Evolutionary conservation across 805 yeast genomes (phyloP).

Genomic region (Cyberlindnera mississippiensis): DNA sequence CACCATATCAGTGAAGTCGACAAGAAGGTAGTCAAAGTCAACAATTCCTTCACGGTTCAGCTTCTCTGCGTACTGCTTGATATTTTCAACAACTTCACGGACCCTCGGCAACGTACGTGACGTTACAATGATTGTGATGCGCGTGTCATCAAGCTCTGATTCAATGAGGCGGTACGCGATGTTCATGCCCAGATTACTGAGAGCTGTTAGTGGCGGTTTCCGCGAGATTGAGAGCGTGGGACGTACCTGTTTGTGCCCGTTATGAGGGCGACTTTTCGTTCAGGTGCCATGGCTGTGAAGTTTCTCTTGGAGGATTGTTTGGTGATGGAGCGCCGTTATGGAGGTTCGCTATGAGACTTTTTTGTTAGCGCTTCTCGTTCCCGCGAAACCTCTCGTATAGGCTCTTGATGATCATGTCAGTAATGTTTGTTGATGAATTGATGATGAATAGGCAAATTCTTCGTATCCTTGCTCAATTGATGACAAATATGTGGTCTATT

Average conservation of each 20-base stretch:
- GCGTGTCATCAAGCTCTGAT: conserved; percentile 45
- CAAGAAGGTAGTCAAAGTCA: conserved; percentile 82
- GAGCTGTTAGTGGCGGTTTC: neutral
- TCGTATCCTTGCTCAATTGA: too few species aligned
- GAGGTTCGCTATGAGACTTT: too few species aligned
- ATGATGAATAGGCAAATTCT: too few species aligned
- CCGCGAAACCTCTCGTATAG: too few species aligned
- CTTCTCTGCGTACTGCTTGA: conserved; percentile 43
- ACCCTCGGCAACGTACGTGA: conserved; percentile 86
- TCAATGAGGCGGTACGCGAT: conserved; percentile 78
- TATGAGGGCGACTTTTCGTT: conserved; percentile 39
- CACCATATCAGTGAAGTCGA: conserved; percentile 90
- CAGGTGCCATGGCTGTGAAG: conserved; percentile 8
- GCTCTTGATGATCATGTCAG: too few species aligned
- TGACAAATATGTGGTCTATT: too few species aligned
- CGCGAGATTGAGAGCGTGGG: too few species aligned
- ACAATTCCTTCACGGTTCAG: conserved; percentile 49
- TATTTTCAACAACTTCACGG: conserved; percentile 61
- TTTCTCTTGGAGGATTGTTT: neutral
- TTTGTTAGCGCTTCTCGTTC: too few species aligned
- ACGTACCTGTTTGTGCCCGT: conserved; percentile 37
- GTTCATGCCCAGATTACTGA: conserved; percentile 73
- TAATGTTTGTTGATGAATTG: too few species aligned
- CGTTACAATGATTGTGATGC: conserved; percentile 80
- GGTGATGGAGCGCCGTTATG: too few species aligned